These are phyloP conservation scores for Aspergillus nanangensis DNA, from an alignment of 495 filamentous ascomycete genomes.

Conservation along the genomic window DNA sequence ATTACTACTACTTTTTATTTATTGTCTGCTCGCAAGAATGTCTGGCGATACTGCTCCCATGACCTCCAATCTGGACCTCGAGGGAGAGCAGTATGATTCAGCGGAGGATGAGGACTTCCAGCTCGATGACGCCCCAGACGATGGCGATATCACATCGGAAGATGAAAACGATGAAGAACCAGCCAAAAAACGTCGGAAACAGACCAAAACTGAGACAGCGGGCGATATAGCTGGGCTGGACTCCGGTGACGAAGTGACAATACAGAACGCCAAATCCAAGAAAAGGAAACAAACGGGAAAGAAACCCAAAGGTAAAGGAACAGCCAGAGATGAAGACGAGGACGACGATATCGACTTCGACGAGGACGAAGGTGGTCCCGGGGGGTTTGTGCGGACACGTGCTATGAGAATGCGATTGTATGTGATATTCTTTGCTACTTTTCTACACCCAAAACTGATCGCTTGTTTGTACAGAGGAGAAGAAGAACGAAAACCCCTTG, in stretches of 20 bases:
- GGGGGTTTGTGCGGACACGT: conserved; percentile 80
- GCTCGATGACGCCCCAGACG: conserved; percentile 50
- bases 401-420: conserved; percentile 60
- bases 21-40: no score
- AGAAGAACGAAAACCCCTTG: conserved; percentile 58
- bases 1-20: no score
- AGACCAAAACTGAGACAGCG: conserved; percentile 16
- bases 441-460: neutral
- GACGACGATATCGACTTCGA: conserved; percentile 50
- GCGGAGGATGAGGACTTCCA: conserved; percentile 74
- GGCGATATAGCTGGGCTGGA: conserved; percentile 37
- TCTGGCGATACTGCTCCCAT: no score
- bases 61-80: conserved; percentile 22
- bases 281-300: conserved; percentile 49
- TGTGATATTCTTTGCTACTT: conserved; percentile 10
- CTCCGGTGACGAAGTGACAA: conserved; percentile 78
- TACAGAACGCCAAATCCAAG: conserved; percentile 54
- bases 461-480: conserved; percentile 45
- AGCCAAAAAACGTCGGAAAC: conserved; percentile 40
- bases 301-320: conserved; percentile 23
- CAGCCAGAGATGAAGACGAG: conserved; percentile 50
- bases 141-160: conserved; percentile 25
- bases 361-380: conserved; percentile 62
- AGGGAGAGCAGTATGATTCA: conserved; percentile 63
- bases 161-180: conserved; percentile 30